Percentiles rank a stretch among this genome's conserved stretches.
Evolutionary conservation across 345 rosid species (phyloP).

Genomic region (Mallotus nudiflorus): DNA sequence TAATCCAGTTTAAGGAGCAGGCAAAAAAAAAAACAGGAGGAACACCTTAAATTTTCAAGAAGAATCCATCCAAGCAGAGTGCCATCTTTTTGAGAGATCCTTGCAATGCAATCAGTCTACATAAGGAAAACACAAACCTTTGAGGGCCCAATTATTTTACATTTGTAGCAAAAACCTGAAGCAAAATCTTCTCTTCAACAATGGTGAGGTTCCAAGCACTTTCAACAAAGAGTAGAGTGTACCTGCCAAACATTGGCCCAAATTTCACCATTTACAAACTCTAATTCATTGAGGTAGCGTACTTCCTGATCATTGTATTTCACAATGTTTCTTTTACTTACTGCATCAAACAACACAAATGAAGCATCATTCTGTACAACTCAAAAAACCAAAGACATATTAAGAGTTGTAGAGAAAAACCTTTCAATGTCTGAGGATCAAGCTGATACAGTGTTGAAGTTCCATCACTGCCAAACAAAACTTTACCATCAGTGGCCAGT

Average conservation of each 20-base stretch:
- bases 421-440: constrained; percentile 69
- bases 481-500: constrained; percentile 82
- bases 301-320: constrained; percentile 61
- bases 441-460: constrained; percentile 76
- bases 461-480: constrained; percentile 88
- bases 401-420: constrained; percentile 31
- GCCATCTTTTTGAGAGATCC: constrained; percentile 75
- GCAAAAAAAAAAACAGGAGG: constrained; percentile 7
- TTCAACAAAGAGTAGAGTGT: constrained; percentile 17
- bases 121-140: constrained; percentile 15
- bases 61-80: constrained; percentile 78
- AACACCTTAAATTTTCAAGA: constrained; percentile 71
- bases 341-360: constrained; percentile 42
- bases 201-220: neutral
- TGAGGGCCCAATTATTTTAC: neutral
- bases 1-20: constrained; percentile 2
- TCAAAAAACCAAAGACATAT: constrained; percentile 1
- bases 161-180: too few relatives aligned
- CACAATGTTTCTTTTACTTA: constrained; percentile 45
- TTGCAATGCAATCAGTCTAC: constrained; percentile 91
- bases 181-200: neutral
- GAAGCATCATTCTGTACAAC: neutral
- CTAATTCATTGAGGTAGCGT: constrained; percentile 78
- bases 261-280: constrained; percentile 82
- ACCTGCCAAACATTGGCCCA: constrained; percentile 99